These are phyloP conservation scores for Leccinum subrobustum DNA, from an alignment of 1,284 basidiomycete genomes.

Conservation along the genomic window DNA sequence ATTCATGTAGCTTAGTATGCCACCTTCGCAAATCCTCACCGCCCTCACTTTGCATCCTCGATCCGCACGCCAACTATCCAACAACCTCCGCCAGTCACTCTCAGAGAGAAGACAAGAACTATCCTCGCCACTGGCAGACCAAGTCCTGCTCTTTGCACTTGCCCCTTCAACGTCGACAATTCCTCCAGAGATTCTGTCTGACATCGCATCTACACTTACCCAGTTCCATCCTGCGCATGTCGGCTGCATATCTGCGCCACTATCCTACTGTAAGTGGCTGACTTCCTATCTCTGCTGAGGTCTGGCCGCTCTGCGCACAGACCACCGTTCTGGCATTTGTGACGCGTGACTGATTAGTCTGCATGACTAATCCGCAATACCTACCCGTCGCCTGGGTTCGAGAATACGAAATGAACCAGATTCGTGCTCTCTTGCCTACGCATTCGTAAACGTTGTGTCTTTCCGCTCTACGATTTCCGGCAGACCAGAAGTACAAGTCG, in stretches of 20 bases:
- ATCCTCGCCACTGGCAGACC: background rate
- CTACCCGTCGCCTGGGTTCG: slow-evolving; percentile 6
- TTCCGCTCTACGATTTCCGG: slow-evolving; percentile 66
- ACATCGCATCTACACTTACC: slow-evolving; percentile 44
- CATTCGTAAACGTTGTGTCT: slow-evolving; percentile 41
- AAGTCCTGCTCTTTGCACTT: slow-evolving; percentile 49
- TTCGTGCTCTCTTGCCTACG: slow-evolving; percentile 52
- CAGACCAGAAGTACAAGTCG: slow-evolving; percentile 55
- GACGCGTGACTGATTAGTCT: too few species aligned
- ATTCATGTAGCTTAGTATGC: background rate
- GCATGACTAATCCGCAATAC: too few species aligned
- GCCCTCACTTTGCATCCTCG: slow-evolving; percentile 19
- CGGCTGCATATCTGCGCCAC: slow-evolving; percentile 59
- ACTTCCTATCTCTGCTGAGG: too few species aligned
- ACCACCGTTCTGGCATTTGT: too few species aligned
- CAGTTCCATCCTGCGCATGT: slow-evolving; percentile 41
- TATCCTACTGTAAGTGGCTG: slow-evolving; percentile 22
- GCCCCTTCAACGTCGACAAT: slow-evolving; percentile 39
- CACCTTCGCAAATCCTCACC: slow-evolving; percentile 15
- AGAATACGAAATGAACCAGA: slow-evolving; percentile 20
- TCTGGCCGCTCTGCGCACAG: too few species aligned
- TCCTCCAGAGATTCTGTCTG: slow-evolving; percentile 35
- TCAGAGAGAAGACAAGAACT: background rate
- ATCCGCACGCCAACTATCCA: slow-evolving; percentile 22
- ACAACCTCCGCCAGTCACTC: slow-evolving; percentile 11